Evolutionary conservation across 2,329 filamentous ascomycete species (phyloP), one percentile per base, ranked within the genome.

Genomic region (Fusarium floridanum): DNA sequence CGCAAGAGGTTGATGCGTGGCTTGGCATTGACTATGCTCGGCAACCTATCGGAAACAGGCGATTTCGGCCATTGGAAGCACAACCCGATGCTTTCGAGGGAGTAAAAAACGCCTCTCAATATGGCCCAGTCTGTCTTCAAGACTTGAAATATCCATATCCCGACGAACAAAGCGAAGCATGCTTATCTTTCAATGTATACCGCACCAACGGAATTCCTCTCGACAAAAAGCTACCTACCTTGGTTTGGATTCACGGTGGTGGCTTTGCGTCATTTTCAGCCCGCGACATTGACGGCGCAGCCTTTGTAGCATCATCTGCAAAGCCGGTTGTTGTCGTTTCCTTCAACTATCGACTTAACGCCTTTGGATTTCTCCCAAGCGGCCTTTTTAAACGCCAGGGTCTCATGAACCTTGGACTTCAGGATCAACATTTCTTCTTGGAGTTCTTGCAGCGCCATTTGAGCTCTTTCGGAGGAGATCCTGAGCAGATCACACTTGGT

Each of bases 251-350:
- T 3, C 66, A 68, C 2, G 66, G 66, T 0, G 66, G 66, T 17
- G 66, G 66, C 3, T 68, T 68, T 37, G 66, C 63, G 6, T 68
- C 66, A 2, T 68, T 68, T 12, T 68, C 66, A 5, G 50, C 50
- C 5, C 32, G 66, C 2, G 63, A 67, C 1, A 67, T 68, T 0
- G 66, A 68, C 5, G 66, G 66, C 1, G 66, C 41, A 20, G n/a
- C 66, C 7, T 68, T 68, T 6, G 66, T 67, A 7, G 34, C 63
- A 0, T 68, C 64, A 5, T 68, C 66, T 22, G 3, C 34, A 5
- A 32, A 37, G 4, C 63, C 66, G 1, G 17, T 67, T 2, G 53
- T 53, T 9, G 66, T 67, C 3, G 10, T 67, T 0, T 45, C 66
- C 2, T 67, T 68, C 29, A 68, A 68, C 2, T 68, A 68, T 27